phyloP scores from a whole-genome alignment of 2,329 filamentous ascomycete genomes.

The Claviceps spartinae region DNA sequence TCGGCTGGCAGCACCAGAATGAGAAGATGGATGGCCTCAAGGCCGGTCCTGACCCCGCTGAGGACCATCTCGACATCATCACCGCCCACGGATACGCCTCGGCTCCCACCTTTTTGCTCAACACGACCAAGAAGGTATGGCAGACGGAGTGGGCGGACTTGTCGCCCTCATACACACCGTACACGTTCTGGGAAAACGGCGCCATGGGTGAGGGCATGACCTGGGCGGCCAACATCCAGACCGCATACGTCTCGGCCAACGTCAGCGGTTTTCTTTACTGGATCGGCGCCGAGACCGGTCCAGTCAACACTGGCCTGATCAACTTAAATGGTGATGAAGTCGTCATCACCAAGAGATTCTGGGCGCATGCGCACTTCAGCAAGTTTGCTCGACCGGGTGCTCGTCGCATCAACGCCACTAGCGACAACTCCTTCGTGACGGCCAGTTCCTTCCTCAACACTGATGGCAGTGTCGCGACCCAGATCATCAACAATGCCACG shows the following conservation, averaged over 20 bases:
- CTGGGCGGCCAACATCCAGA: not conserved
- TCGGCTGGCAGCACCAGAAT: not conserved
- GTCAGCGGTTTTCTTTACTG: not conserved
- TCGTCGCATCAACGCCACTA: not conserved
- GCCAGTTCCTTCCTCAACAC: not conserved
- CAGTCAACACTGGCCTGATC: not conserved
- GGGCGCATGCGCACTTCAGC: not conserved
- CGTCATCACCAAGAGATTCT: not conserved
- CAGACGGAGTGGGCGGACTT: not conserved
- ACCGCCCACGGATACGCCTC: not conserved
- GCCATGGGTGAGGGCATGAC: not conserved
- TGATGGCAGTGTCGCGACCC: not conserved
- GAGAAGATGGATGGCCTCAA: not conserved
- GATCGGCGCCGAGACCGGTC: not conserved
- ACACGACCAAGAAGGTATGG: not conserved
- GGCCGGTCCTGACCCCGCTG: not conserved
- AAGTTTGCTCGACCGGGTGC: not conserved
- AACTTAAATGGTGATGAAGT: not conserved
- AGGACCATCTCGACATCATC: not conserved
- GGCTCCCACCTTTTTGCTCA: not conserved
- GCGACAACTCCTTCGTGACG: not conserved
- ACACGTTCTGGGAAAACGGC: not conserved
- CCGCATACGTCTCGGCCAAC: not conserved
- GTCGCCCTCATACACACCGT: not conserved
- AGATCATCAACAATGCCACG: not conserved